Conservation (phyloP, 2,329 filamentous ascomycete species). For the Aspergillus fructus region DNA sequence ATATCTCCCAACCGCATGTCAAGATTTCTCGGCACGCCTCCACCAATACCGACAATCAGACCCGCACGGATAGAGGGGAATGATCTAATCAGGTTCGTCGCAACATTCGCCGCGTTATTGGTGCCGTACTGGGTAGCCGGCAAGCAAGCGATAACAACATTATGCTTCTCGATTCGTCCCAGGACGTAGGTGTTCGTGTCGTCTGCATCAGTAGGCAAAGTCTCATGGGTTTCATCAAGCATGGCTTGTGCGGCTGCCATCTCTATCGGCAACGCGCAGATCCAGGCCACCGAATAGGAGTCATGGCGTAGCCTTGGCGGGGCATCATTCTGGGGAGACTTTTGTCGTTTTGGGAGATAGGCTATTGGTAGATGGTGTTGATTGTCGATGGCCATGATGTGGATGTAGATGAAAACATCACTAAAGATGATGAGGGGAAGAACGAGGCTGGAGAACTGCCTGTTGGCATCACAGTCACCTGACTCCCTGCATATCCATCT, state of each 20-base stretch:
- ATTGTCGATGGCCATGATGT: no score
- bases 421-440: no score
- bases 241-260: background rate
- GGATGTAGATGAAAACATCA: no score
- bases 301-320: background rate
- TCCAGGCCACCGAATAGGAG: background rate
- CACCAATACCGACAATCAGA: background rate
- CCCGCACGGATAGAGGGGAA: background rate
- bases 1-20: background rate
- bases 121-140: background rate
- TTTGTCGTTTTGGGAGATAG: no score
- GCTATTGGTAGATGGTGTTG: accelerated
- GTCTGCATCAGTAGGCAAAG: background rate
- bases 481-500: no score
- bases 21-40: background rate
- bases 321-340: no score
- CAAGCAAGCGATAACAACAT: background rate
- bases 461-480: no score
- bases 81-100: background rate
- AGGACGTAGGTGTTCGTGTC: background rate
- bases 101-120: background rate
- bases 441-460: no score
- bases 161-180: background rate
- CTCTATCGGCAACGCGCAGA: background rate
- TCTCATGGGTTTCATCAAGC: background rate